A percentile compares a stretch with the other conserved stretches of the same genome.
Evolutionary conservation across 2,329 filamentous ascomycete species (phyloP).

Genomic region (Coniosporium tulheliwenetii): DNA sequence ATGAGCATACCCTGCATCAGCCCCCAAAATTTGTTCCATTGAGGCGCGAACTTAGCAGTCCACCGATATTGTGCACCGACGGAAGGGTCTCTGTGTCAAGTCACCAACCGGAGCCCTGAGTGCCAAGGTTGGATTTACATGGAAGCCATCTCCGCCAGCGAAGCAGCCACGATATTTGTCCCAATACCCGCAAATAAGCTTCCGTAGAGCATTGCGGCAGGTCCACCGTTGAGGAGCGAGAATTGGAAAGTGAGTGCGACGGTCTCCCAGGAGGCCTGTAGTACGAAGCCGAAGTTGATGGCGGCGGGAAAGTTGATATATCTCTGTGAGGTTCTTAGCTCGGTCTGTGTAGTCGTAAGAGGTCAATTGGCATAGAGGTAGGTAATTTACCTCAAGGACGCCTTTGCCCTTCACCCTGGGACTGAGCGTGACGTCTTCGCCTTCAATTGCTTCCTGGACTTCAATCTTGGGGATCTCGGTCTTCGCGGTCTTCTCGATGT

Average conservation of each 20-base stretch:
- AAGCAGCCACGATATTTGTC: constrained; percentile 4
- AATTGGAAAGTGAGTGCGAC: constrained; percentile 2
- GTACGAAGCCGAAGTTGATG: constrained; percentile 4
- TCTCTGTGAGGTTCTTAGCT: neutral
- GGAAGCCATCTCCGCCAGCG: constrained; percentile 7
- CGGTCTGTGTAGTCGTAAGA: too few species aligned
- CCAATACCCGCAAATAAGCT: constrained; percentile 5
- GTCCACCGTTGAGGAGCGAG: constrained; percentile 8
- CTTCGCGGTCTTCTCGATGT: too few species aligned
- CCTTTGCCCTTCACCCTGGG: too few species aligned
- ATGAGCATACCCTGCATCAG: constrained; percentile 1
- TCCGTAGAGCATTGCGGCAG: constrained; percentile 6
- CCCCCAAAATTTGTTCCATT: constrained; percentile 2
- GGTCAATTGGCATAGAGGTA: too few species aligned
- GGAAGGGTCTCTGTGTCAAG: constrained; percentile 1
- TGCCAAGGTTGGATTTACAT: neutral
- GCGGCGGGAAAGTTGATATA: constrained; percentile 4
- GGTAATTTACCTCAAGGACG: too few species aligned
- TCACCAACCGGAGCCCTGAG: neutral
- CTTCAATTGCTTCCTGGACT: too few species aligned
- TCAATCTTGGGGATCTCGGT: too few species aligned
- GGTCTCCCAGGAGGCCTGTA: constrained; percentile 5
- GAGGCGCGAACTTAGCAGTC: constrained; percentile 5
- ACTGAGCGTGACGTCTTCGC: too few species aligned
- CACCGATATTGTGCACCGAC: constrained; percentile 7